Evolutionary conservation across 108 stramenopile genomes (phyloP), one percentile per base, ranked within the genome.

Genomic region (Aurantiochytrium sp.): DNA sequence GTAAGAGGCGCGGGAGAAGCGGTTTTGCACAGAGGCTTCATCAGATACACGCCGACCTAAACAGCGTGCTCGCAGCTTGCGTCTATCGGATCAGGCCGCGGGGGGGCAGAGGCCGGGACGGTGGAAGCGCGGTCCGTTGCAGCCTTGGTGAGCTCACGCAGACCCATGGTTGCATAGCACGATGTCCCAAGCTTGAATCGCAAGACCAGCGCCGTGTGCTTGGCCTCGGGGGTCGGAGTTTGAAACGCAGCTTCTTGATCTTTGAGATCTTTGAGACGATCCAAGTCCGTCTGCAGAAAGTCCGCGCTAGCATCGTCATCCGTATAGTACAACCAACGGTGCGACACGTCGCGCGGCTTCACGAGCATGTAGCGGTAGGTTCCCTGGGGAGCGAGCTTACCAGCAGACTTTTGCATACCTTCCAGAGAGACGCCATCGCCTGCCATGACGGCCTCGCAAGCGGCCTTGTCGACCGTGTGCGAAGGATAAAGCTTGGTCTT

Each of bases 141-240:
- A 12, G 51, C 28, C 45, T 53, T 47, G n/a, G 28, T 47, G 14
- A 83, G 76, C 76, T 83, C 76, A 35, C 76, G 76, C 16, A 83
- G 51, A 6, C 76, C 76, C 76, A 83, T 83, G 16, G 76, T 83
- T 18, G 76, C 76, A 35, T 83, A 83, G 76, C 76, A 83, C 5
- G 76, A 47, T 12, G 76, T 53, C n/a, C 49, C 49, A 3, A 83
- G 76, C n/a, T 47, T 53, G 51, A 83, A 83, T 55, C 51, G 49
- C 49, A 83, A 23, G 6, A 47, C 49, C 51, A 83, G 51, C 8
- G 76, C 76, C 16, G 76, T 23, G 42, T 3, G 25, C 64, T 14
- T 8, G 14, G 14, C 3, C 10, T 69, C 64, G 64, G 42, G 14
- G 42, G 64, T 12, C 21, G 64, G 35, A 18, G 10, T 69, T 10